Base-by-base conservation (phyloP, 352 stramenopile species). In the Phytophthora boehmeriae region DNA sequence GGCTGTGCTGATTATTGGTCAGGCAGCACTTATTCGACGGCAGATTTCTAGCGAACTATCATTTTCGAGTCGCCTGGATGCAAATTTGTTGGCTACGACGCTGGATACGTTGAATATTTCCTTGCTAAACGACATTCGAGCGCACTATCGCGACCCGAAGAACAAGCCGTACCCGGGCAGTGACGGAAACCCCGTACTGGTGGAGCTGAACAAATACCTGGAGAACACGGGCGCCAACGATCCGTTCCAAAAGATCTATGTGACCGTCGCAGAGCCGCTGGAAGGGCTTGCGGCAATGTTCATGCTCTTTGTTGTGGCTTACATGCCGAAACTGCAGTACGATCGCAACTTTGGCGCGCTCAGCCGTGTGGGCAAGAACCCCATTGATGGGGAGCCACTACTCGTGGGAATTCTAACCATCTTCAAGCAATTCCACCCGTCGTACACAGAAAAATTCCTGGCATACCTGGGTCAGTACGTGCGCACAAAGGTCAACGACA, bases 401-500 rank as follows among this genome's bases (percentile, higher is more conserved):
- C 76, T 98, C 27, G 73, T 96, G 20, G 95, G 95, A 9, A 92
- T 98, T 36, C 66, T 92, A 17, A 98, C 93, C 5, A 82, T 98
- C 34, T 85, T 98, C 52, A 97, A 97, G 71, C 95, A 98, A 72
- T 98, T 98, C 68, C 94, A 98, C 69, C 90, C 92, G 51, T 96
- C 89, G 22, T 98, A 97, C 74, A 93, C 88, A n/a, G 82, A 96
- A 54, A 92, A 94, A 50, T 96, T 98, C 52, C 74, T 98, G 14
- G 80, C 87, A 19, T 98, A 97, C 56, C 63, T 98, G 57, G 91
- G 92, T 6, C 95, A 98, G 73, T 98, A 92, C 62, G 89, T 98
- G 42, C 89, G 92, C 27, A 84, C 92, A 10, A 96, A 91, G 61
- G 83, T 93, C 30, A 93, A 92, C 48, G 88, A 95, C 45, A 80